Conservation (phyloP, 768 basidiomycete genomes). For the Dioszegia hungarica region DNA sequence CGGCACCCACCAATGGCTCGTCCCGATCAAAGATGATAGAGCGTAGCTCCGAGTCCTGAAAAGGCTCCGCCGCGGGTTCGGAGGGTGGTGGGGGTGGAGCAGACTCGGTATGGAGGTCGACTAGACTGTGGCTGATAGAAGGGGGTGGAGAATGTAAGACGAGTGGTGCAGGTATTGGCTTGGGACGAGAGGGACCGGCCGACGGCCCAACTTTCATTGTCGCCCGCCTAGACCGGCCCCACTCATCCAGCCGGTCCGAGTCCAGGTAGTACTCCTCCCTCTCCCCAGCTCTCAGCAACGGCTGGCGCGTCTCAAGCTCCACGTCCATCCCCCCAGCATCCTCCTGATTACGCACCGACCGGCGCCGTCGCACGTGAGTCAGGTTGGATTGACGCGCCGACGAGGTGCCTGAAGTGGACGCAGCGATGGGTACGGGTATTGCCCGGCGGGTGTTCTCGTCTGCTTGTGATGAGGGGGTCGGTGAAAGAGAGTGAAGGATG, state of each 20-base stretch:
- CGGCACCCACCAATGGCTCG: neutral
- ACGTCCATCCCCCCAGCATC: neutral
- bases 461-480: neutral
- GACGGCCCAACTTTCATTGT: neutral
- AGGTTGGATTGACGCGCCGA: neutral
- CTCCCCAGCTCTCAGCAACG: neutral
- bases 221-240: neutral
- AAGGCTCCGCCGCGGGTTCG: neutral
- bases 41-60: conserved; percentile 21
- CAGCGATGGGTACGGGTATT: neutral
- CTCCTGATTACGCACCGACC: neutral
- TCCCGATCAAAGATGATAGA: conserved; percentile 26
- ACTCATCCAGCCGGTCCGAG: neutral
- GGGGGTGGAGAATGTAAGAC: neutral
- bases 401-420: neutral
- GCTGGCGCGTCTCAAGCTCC: neutral
- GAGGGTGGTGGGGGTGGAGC: too few relatives aligned
- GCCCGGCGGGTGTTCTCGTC: neutral
- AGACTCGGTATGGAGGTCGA: too few relatives aligned
- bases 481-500: conserved; percentile 3
- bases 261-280: neutral
- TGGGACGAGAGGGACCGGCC: neutral
- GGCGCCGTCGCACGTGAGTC: neutral
- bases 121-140: neutral
- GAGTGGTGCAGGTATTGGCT: neutral